Base-by-base conservation (phyloP, 805 yeast species). In the Myxozyma vanderwaltii region DNA sequence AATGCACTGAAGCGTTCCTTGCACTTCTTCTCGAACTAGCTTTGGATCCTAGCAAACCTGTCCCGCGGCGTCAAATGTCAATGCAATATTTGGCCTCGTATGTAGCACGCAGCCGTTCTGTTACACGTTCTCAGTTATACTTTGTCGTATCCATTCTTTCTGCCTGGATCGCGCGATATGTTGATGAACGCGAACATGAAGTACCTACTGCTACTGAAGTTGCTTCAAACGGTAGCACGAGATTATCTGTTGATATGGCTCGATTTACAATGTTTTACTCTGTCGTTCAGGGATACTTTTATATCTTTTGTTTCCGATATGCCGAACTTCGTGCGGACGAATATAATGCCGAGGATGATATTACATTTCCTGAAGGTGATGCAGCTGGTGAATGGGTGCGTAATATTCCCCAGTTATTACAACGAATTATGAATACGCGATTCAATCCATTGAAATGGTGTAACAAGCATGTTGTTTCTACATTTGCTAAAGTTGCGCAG, bases 391-490 rank as follows among this genome's bases (percentile, higher is more conserved):
- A 73, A 57, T 91, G 97, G 96, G 92, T 86, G 68, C 82, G 89
- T 66, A 84, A 82, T 49, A 71, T 94, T 46, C 96, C 91, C 68
- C 87, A 85, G 74, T 86, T 94, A 64, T 90, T 91, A 76, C 96
- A 88, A 72, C 80, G 95, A 64, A 82, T 88, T 69, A 84, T 92
- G 35, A 81, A 91, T 38, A 86, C 97, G 10, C 88, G 88, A 70
- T 92, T 94, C 78, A 94, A 92, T 71, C 98, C 98, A 3, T 80
- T 92, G 68, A 89, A 90, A 71, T 92, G 85, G 76, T 90, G 97
- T 74, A 92, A 91, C 70, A 96, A 89, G 69, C 89, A 95, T 15
- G 97, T 92, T 48, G 96, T 91, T 61, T 80, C 86, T 59, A 92
- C 91, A 79, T 92, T 92, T 77, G 97, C 98, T 12, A 86, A 90